Evolutionary conservation across 2,329 filamentous ascomycete species (phyloP), one percentile per base, ranked within the genome.

Genomic region (Colletotrichum melonis): DNA sequence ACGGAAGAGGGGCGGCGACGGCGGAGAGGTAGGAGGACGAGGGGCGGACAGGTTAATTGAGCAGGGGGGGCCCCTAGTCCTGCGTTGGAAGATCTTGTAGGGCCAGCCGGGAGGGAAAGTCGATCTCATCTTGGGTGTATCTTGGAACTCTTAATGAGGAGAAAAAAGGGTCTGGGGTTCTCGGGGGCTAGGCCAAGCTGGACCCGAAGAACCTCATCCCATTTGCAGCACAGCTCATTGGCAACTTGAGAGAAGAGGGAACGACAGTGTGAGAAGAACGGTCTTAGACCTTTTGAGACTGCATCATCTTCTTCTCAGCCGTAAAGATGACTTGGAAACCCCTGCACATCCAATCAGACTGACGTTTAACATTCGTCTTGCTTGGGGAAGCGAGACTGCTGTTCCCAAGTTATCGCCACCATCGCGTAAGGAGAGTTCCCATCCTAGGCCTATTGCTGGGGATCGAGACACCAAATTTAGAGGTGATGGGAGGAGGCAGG

Each of bases 91-190:
- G 62, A 64, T 64, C 62, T 49, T 42, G 30, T 64, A 64, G 32
- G 49, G 49, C n/a, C 28, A 28, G 49, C 24, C 22, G 42, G 42
- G 32, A 49, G 49, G 49, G n/a, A 32, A 32, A 49, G 62, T 55
- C 62, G 62, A 64, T 64, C 62, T 64, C n/a, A 56, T 64, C 62
- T 64, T 55, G 49, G 52, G 9, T 28, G 19, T 32, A 63, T 63
- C 59, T 49, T 22, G 59, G 19, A 32, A 63, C 4, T 64, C 46
- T 26, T 19, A n/a, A 49, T 64, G 49, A 38, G 59, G 24, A 9
- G 26, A 9, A 42, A 42, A 26, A n/a, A 24, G 46, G 26, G 9
- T 42, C 49, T 56, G 22, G 62, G 62, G 62, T 54, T 42, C 5
- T 26, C 11, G 30, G 30, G 30, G 62, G 62, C 42, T 42, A 16